phyloP scores from a whole-genome alignment of 2,329 filamentous ascomycete species.

The Rachicladosporium sp. region DNA sequence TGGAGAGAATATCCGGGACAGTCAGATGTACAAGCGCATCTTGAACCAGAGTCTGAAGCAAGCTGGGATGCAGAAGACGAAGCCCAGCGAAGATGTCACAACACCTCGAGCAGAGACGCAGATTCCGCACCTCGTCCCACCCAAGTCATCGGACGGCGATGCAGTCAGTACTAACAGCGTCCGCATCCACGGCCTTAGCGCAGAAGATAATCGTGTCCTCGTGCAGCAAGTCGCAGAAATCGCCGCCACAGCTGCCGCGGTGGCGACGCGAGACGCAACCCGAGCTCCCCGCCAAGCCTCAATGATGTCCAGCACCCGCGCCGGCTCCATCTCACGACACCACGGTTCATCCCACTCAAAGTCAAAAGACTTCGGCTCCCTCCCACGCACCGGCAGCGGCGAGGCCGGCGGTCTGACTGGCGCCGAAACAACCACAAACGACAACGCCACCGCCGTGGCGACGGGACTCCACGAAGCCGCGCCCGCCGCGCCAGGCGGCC shows the following conservation, averaged over 20 bases:
- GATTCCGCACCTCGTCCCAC: slow-evolving; percentile 58
- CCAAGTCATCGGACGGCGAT: slow-evolving; percentile 44
- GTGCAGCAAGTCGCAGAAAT: slow-evolving; percentile 86
- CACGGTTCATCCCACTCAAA: not conserved
- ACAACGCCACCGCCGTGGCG: slow-evolving; percentile 3
- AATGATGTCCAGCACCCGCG: slow-evolving; percentile 24
- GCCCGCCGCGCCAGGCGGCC: slow-evolving; percentile 48
- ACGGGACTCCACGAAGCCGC: slow-evolving; percentile 4
- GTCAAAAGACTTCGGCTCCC: not conserved
- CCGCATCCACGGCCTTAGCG: slow-evolving; percentile 55
- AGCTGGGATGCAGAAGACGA: slow-evolving; percentile 48
- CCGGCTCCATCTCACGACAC: slow-evolving; percentile 2
- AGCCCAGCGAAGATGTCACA: slow-evolving; percentile 6
- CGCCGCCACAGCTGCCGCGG: slow-evolving; percentile 77
- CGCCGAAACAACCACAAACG: not conserved
- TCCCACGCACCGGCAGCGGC: slow-evolving; percentile 2
- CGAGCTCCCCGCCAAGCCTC: slow-evolving; percentile 41
- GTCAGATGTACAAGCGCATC: slow-evolving; percentile 84
- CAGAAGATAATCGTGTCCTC: slow-evolving; percentile 68
- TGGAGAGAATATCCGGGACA: slow-evolving; percentile 61
- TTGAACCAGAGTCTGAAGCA: slow-evolving; percentile 81
- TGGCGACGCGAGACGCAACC: slow-evolving; percentile 68
- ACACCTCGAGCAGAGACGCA: slow-evolving; percentile 21
- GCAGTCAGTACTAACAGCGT: slow-evolving; percentile 25
- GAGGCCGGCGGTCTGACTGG: slow-evolving; percentile 2